A percentile compares a stretch with the other conserved stretches of the same genome.
Conservation (phyloP, 768 basidiomycete species). For the Melanogaster broomeanus region DNA sequence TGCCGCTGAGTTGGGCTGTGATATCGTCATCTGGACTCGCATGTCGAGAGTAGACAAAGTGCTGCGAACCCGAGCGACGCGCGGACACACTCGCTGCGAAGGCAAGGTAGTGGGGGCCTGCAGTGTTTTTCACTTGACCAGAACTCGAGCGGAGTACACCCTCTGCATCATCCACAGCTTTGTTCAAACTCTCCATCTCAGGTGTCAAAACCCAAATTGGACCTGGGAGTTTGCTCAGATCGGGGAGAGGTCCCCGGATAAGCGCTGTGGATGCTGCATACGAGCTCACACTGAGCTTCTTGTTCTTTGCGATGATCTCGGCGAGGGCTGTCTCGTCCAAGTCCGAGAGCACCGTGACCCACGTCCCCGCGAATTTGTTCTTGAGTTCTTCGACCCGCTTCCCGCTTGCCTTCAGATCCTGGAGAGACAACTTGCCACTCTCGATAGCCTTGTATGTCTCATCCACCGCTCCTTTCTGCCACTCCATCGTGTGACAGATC, state of each 20-base stretch:
- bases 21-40: conserved; percentile 4
- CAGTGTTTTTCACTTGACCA: conserved; percentile 55
- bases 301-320: conserved; percentile 40
- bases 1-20: conserved; percentile 3
- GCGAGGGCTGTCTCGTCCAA: conserved; percentile 26
- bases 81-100: conserved; percentile 43
- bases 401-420: conserved; percentile 43
- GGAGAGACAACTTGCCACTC: conserved; percentile 41
- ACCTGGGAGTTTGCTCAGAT: conserved; percentile 34
- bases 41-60: conserved; percentile 46
- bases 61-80: conserved; percentile 36
- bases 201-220: conserved; percentile 57
- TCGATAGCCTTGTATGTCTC: conserved; percentile 52
- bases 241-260: conserved; percentile 39
- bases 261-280: conserved; percentile 52
- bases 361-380: conserved; percentile 46
- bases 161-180: conserved; percentile 60
- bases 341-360: conserved; percentile 39
- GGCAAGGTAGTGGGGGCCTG: conserved; percentile 54
- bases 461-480: conserved; percentile 56
- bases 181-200: conserved; percentile 55
- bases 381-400: conserved; percentile 53
- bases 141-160: conserved; percentile 41
- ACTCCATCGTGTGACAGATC: conserved; percentile 64
- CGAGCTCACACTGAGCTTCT: conserved; percentile 43